A percentile compares a stretch with the other conserved stretches of the same genome.
Conservation (phyloP, 306 rosid species). For the Malus orientalis region DNA sequence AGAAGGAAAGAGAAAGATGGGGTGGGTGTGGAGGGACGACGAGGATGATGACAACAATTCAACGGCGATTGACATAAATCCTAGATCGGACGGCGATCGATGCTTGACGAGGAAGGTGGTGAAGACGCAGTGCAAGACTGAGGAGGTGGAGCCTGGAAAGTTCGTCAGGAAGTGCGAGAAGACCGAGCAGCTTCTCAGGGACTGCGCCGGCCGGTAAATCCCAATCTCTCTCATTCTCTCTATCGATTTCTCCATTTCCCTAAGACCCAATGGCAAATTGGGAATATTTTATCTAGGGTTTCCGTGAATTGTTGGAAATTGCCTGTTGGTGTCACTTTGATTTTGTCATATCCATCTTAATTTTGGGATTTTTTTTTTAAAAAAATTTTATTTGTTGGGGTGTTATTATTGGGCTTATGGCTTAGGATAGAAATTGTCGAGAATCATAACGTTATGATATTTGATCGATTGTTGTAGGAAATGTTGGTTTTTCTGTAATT, state of each 20-base stretch:
- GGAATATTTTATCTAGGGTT: not conserved
- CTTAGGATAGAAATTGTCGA: not conserved
- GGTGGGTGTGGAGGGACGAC: constrained; percentile 69
- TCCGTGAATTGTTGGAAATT: not conserved
- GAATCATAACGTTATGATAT: not conserved
- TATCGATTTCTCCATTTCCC: not conserved
- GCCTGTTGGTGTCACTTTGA: not conserved
- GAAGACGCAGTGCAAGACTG: constrained; percentile 65
- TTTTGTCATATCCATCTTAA: not conserved
- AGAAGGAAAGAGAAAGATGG: constrained; percentile 31
- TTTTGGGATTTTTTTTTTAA: not conserved
- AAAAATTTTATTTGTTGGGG: not conserved
- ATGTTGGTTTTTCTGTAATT: not conserved
- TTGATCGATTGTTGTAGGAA: not conserved
- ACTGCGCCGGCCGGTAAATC: constrained; percentile 60
- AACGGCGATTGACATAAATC: constrained; percentile 5
- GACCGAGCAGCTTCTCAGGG: constrained; percentile 66
- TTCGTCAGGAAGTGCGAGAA: constrained; percentile 75
- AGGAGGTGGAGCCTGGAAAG: constrained; percentile 77
- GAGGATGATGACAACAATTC: constrained; percentile 6
- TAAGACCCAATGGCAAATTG: not conserved
- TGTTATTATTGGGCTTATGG: not conserved
- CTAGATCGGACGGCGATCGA: constrained; percentile 18
- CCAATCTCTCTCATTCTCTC: not conserved
- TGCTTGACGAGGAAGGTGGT: constrained; percentile 56